A percentile compares a stretch with the other conserved stretches of the same genome.
Evolutionary conservation across 768 basidiomycete genomes (phyloP).

Genomic region (Kwoniella bestiolae): DNA sequence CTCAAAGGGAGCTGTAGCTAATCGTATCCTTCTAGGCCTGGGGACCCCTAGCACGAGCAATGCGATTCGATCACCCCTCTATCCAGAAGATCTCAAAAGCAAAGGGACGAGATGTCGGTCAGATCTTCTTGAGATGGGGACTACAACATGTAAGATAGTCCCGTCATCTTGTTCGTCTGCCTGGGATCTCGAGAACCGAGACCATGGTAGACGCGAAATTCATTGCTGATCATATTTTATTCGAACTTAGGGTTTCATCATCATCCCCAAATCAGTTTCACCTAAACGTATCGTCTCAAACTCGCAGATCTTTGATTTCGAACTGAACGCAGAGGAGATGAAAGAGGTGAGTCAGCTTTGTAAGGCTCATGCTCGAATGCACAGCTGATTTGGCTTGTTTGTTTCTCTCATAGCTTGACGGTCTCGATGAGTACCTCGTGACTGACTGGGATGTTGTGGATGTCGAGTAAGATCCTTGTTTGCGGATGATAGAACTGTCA

Average conservation of each 20-base stretch:
- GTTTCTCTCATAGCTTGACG: conserved; percentile 42
- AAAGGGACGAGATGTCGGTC: conserved; percentile 66
- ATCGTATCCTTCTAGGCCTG: conserved; percentile 63
- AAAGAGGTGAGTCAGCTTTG: conserved; percentile 47
- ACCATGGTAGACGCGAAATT: neutral
- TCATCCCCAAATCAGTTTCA: conserved; percentile 62
- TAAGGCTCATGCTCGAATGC: no score
- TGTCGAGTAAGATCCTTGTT: conserved; percentile 33
- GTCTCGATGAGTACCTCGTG: conserved; percentile 57
- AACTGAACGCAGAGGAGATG: conserved; percentile 60
- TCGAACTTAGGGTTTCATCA: conserved; percentile 55
- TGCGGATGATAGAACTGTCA: no score
- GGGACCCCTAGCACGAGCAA: conserved; percentile 71
- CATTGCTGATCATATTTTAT: neutral
- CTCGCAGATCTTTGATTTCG: conserved; percentile 61
- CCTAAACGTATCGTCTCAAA: conserved; percentile 60
- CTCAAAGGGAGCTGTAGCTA: neutral
- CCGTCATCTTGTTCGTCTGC: neutral
- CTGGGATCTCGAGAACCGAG: neutral
- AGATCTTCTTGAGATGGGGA: conserved; percentile 80
- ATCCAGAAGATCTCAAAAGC: conserved; percentile 63
- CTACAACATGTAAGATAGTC: conserved; percentile 70
- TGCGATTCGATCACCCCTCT: conserved; percentile 67
- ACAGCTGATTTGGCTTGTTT: neutral
- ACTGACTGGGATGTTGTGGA: conserved; percentile 59